Evolutionary conservation across 2,329 filamentous ascomycete genomes (phyloP), one percentile per base, ranked within the genome.

Genomic region (Nannizzia gypsea): DNA sequence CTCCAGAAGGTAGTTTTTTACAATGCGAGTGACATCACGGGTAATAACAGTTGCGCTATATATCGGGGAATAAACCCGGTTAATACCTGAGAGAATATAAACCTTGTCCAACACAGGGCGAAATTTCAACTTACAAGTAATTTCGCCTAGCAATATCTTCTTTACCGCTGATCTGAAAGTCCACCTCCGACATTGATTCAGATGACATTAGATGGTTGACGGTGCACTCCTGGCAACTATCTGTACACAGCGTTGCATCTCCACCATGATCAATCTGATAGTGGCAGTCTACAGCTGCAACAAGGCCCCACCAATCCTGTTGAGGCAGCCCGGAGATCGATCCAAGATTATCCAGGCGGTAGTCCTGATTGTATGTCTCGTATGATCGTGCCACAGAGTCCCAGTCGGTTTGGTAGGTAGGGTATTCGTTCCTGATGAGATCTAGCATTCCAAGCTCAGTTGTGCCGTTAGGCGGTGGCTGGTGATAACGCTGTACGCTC

Each of bases 221-320:
- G 26, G 73, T 72, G 9, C 63, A 62, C 52, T 72, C 65, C 61
- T 74, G 72, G 59, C 74, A 76, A 6, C 40, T 22, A 1, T 64
- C 17, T 6, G 63, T 57, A 61, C 74, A 76, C 0, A 71, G 61
- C 36, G 64, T 69, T 1, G 59, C 62, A 38, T 68, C 64, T 5
- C 72, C 73, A 44, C 71, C 62, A 62, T 76, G 74, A n/a, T 72
- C 40, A 34, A 74, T 64, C 22, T 74, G 70, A 56, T 73, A 76
- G 64, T 76, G 74, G 57, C 72, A 74, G 63, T 76, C 74, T n/a
- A 76, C 67, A 11, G 74, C 73, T 26, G 74, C 74, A n/a, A 76
- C 72, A 4, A 76, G 55, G 0, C 73, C 73, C 42, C 72, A 72
- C 73, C 73, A 76, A 57, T 76, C 72, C 2, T 70, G 69, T 44